phyloP scores from a whole-genome alignment of 2,329 filamentous ascomycete genomes.

The Phaeosphaeriaceae sp. region DNA sequence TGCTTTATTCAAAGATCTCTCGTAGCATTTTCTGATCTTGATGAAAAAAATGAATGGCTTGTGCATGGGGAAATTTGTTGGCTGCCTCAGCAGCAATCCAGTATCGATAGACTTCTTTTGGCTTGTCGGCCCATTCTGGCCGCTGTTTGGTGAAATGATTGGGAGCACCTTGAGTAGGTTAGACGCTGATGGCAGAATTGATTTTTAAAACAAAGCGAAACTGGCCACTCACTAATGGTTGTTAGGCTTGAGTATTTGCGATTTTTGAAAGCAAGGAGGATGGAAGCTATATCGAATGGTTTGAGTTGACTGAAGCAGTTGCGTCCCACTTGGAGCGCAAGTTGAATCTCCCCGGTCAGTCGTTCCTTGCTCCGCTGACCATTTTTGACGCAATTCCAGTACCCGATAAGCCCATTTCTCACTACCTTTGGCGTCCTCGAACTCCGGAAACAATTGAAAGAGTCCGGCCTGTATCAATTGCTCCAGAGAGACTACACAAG shows the following conservation, averaged over 20 bases:
- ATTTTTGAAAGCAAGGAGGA: slow-evolving; percentile 8
- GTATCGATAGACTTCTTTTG: slow-evolving; percentile 10
- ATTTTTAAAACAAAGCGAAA: no score
- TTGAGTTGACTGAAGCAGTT: slow-evolving; percentile 4
- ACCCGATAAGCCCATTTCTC: slow-evolving; percentile 7
- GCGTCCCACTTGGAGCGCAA: slow-evolving; percentile 2
- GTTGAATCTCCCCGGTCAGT: slow-evolving; percentile 2
- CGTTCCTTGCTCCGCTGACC: slow-evolving; percentile 3
- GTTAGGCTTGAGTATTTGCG: not conserved
- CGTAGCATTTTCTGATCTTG: no score
- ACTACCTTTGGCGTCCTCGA: slow-evolving; percentile 2
- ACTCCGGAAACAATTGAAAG: slow-evolving; percentile 10
- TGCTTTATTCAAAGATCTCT: no score
- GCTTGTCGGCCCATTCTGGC: slow-evolving; percentile 10
- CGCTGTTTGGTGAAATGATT: not conserved
- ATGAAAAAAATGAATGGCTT: no score
- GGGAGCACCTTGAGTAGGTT: not conserved
- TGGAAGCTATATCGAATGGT: slow-evolving; percentile 4
- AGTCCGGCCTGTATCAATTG: slow-evolving; percentile 8
- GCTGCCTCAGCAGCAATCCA: slow-evolving; percentile 1
- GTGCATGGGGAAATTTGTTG: no score
- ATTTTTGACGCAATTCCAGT: slow-evolving; percentile 5
- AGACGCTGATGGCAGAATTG: not conserved
- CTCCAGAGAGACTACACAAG: slow-evolving; percentile 11
- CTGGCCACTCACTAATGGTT: no score